These are phyloP conservation scores for Adansonia digitata DNA, from an alignment of 345 rosid species.

Conservation along the genomic window DNA sequence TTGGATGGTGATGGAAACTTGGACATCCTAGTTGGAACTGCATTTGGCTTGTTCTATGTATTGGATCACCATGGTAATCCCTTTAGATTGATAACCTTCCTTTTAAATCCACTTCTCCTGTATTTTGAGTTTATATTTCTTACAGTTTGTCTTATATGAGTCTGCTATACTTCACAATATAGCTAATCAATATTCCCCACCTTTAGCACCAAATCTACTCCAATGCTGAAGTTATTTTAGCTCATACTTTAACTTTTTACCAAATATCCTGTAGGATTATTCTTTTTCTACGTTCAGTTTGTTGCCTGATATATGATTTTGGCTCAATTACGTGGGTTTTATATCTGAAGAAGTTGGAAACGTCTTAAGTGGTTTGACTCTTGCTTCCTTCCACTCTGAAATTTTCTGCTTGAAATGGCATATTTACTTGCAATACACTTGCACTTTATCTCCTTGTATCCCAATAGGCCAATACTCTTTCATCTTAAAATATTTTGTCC, in stretches of 20 bases:
- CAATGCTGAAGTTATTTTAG: background rate
- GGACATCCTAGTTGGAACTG: constrained; percentile 97
- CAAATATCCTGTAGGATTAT: background rate
- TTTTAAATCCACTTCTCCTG: background rate
- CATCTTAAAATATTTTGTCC: background rate
- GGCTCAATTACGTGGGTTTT: background rate
- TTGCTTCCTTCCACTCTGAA: background rate
- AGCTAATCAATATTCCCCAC: background rate
- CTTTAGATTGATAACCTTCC: background rate
- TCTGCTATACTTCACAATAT: background rate
- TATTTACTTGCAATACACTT: background rate
- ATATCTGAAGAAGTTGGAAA: background rate
- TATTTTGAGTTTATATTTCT: background rate
- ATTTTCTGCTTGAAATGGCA: background rate
- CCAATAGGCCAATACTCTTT: background rate
- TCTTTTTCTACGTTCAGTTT: background rate
- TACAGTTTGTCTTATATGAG: background rate
- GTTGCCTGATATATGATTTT: background rate
- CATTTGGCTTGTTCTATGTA: constrained; percentile 91
- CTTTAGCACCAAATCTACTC: background rate
- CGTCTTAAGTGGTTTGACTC: background rate
- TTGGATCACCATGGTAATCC: constrained; percentile 88
- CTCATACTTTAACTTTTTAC: background rate
- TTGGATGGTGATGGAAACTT: constrained; percentile 98
- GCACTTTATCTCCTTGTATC: background rate